phyloP scores from a whole-genome alignment of 2,329 filamentous ascomycete genomes.

The Fusarium nygamai region DNA sequence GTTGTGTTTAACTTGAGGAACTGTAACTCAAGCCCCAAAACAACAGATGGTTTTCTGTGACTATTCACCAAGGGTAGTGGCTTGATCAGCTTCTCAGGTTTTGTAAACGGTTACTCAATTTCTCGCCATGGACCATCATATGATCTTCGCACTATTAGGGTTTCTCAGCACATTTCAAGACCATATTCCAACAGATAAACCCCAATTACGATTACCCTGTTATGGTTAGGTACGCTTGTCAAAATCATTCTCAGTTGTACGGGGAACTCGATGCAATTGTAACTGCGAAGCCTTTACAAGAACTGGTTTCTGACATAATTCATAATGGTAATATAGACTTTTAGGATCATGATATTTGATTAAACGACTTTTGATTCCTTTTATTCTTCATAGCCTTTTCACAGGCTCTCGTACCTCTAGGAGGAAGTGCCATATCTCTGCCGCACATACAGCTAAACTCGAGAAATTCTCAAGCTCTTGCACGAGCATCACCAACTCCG shows the following conservation, averaged over 20 bases:
- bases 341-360: constrained; percentile 31
- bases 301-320: background rate
- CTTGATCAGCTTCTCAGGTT: background rate
- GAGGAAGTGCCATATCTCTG: constrained; percentile 41
- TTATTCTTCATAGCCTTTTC: constrained; percentile 41
- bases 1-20: background rate
- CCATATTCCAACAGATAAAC: background rate
- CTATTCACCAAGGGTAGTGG: background rate
- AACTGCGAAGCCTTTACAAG: background rate
- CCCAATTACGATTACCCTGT: background rate
- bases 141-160: background rate
- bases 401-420: constrained; percentile 36
- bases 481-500: constrained; percentile 53
- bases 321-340: background rate
- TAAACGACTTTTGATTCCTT: constrained; percentile 42
- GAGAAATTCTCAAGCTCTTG: constrained; percentile 46
- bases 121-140: background rate
- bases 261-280: background rate
- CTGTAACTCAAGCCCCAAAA: background rate
- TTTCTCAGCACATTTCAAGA: background rate
- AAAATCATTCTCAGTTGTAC: background rate
- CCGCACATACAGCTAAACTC: constrained; percentile 43
- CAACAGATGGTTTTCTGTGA: background rate
- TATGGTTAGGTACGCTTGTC: background rate
- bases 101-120: background rate